A percentile compares a stretch with the other conserved stretches of the same genome.
Conservation (phyloP, 768 basidiomycete genomes). For the Gloeophyllum trabeum region DNA sequence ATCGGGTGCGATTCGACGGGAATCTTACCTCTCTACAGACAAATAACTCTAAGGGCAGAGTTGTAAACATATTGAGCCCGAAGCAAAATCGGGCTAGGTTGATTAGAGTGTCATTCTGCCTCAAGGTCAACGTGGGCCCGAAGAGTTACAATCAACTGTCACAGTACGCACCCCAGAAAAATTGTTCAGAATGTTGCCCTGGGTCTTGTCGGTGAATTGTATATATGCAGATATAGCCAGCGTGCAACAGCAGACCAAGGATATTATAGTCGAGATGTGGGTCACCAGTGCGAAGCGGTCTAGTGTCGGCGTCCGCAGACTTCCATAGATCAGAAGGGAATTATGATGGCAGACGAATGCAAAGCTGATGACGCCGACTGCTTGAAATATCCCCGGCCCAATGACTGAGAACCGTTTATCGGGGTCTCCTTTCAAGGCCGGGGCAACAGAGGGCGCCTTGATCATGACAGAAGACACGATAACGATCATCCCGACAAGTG, state of each 20-base stretch:
- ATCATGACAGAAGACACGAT: conserved; percentile 82
- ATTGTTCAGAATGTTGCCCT: conserved; percentile 97
- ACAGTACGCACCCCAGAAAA: conserved; percentile 54
- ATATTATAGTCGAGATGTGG: conserved; percentile 80
- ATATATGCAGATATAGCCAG: conserved; percentile 81
- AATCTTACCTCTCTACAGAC: conserved; percentile 83
- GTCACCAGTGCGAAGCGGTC: conserved; percentile 91
- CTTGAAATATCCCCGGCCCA: conserved; percentile 78
- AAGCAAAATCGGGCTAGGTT: conserved; percentile 93
- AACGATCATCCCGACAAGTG: conserved; percentile 86
- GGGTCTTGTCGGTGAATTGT: conserved; percentile 83
- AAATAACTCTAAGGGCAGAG: conserved; percentile 90
- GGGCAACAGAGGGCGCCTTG: conserved; percentile 66
- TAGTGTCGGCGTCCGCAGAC: conserved; percentile 83
- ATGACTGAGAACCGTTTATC: conserved; percentile 65
- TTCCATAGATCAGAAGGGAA: conserved; percentile 91
- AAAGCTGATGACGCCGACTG: conserved; percentile 95
- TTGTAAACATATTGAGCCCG: conserved; percentile 96
- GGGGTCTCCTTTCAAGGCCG: conserved; percentile 69
- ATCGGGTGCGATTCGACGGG: not conserved
- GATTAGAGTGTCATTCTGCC: conserved; percentile 73
- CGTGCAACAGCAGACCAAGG: conserved; percentile 73
- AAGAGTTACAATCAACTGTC: conserved; percentile 1
- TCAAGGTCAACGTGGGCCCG: not conserved
- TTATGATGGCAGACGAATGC: conserved; percentile 99